These are phyloP conservation scores for Sordaria brevicollis DNA, from an alignment of 495 filamentous ascomycete species.

Conservation along the genomic window DNA sequence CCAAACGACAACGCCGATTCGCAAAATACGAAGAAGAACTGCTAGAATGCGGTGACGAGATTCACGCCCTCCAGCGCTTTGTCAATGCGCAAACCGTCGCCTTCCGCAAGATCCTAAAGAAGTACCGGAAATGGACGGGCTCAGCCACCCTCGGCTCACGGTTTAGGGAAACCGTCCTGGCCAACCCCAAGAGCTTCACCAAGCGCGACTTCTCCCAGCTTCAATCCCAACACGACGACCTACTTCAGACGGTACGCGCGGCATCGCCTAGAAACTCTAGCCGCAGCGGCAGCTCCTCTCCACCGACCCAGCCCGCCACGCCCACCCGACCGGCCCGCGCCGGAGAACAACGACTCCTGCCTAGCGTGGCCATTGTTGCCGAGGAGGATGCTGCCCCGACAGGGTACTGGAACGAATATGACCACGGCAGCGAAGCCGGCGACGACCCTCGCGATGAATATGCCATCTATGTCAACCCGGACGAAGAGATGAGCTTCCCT, in stretches of 20 bases:
- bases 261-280: constrained; percentile 16
- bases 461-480: constrained; percentile 46
- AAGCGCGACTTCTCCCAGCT: constrained; percentile 45
- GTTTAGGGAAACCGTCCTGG: constrained; percentile 47
- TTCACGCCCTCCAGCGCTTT: constrained; percentile 50
- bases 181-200: constrained; percentile 52
- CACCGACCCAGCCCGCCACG: constrained; percentile 7
- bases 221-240: constrained; percentile 43
- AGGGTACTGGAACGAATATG: constrained; percentile 58
- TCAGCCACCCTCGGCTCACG: constrained; percentile 46
- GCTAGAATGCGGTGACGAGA: constrained; percentile 50
- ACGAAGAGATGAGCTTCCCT: constrained; percentile 36
- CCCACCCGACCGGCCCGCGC: constrained; percentile 9
- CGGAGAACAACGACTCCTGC: constrained; percentile 3
- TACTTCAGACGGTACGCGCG: constrained; percentile 42
- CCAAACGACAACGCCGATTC: constrained; percentile 31
- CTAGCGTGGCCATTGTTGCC: constrained; percentile 10
- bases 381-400: constrained; percentile 6
- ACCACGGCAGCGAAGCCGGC: constrained; percentile 47
- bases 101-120: constrained; percentile 66
- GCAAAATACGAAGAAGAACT: constrained; percentile 38
- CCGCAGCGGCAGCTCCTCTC: constrained; percentile 3
- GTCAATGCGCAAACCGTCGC: constrained; percentile 52
- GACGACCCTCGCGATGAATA: constrained; percentile 34
- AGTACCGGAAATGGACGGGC: constrained; percentile 67